Percentiles rank a stretch among this genome's conserved stretches.
Evolutionary conservation across 2,329 filamentous ascomycete genomes (phyloP).

Genomic region (Fusarium sororula): DNA sequence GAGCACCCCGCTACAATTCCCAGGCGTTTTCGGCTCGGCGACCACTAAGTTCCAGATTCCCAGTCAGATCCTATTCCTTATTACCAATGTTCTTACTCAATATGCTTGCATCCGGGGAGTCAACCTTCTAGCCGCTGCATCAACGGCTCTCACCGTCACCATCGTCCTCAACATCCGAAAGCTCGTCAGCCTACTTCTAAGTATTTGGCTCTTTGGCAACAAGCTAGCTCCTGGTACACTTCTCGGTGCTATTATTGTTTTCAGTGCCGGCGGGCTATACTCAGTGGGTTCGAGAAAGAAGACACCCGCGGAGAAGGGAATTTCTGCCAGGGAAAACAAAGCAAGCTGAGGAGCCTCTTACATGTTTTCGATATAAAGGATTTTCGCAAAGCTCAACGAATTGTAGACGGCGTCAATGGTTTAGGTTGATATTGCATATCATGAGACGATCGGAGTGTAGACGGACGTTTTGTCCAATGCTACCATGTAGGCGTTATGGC

Average conservation of each 20-base stretch:
- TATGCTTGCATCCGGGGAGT: conserved; percentile 96
- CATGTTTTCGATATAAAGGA: neutral
- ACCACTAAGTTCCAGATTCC: conserved; percentile 55
- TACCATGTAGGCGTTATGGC: neutral
- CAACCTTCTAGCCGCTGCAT: conserved; percentile 88
- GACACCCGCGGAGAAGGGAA: conserved; percentile 12
- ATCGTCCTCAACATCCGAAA: conserved; percentile 97
- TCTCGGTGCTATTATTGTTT: conserved; percentile 84
- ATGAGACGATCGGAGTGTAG: neutral
- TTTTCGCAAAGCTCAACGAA: neutral
- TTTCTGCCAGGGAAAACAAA: conserved; percentile 19
- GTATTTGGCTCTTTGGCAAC: conserved; percentile 95
- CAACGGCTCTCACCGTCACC: conserved; percentile 92
- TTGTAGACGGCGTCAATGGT: conserved; percentile 17
- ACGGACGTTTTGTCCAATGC: neutral
- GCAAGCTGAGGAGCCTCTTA: conserved; percentile 16
- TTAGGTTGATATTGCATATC: neutral
- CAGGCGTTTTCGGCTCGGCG: conserved; percentile 29
- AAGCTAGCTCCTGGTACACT: conserved; percentile 78
- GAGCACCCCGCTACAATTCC: conserved; percentile 65
- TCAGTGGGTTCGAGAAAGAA: conserved; percentile 70
- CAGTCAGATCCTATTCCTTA: conserved; percentile 75
- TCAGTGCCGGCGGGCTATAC: conserved; percentile 90
- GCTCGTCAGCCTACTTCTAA: conserved; percentile 87
- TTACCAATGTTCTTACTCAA: conserved; percentile 86